These are phyloP conservation scores for Zymoseptoria brevis DNA, from an alignment of 2,329 filamentous ascomycete species.

Conservation along the genomic window DNA sequence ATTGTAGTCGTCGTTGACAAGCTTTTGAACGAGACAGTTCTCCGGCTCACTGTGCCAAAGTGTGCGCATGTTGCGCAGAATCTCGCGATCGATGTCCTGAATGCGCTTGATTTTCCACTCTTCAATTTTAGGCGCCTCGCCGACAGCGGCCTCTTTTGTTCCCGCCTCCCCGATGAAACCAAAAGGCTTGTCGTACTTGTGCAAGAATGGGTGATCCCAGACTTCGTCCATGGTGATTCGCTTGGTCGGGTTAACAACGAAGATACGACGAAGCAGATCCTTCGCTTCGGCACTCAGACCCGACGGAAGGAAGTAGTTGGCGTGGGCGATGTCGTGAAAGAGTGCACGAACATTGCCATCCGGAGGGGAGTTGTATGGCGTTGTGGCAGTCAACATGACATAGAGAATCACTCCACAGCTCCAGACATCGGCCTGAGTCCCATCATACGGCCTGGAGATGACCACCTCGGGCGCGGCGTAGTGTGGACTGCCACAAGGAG, in stretches of 20 bases:
- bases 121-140: conserved; percentile 48
- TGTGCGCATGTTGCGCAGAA: conserved; percentile 77
- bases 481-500: conserved; percentile 91
- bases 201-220: conserved; percentile 79
- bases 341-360: conserved; percentile 55
- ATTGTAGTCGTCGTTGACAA: conserved; percentile 54
- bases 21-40: conserved; percentile 58
- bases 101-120: conserved; percentile 55
- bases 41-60: conserved; percentile 84
- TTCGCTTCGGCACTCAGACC: conserved; percentile 58
- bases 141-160: conserved; percentile 41
- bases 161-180: conserved; percentile 55
- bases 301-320: conserved; percentile 40
- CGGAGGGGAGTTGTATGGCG: conserved; percentile 67
- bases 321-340: conserved; percentile 50
- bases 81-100: conserved; percentile 68
- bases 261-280: conserved; percentile 70
- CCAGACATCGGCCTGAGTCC: conserved; percentile 87
- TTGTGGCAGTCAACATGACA: conserved; percentile 71
- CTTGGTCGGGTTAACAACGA: conserved; percentile 67
- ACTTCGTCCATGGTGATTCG: conserved; percentile 75
- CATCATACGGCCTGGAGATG: conserved; percentile 66
- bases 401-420: conserved; percentile 86
- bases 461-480: conserved; percentile 94
- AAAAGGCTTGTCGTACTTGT: conserved; percentile 66